Percentiles rank a stretch among this genome's conserved stretches.
These are phyloP conservation scores for Tanozyma kutaoensis DNA, from an alignment of 805 yeast species.

Conservation along the genomic window DNA sequence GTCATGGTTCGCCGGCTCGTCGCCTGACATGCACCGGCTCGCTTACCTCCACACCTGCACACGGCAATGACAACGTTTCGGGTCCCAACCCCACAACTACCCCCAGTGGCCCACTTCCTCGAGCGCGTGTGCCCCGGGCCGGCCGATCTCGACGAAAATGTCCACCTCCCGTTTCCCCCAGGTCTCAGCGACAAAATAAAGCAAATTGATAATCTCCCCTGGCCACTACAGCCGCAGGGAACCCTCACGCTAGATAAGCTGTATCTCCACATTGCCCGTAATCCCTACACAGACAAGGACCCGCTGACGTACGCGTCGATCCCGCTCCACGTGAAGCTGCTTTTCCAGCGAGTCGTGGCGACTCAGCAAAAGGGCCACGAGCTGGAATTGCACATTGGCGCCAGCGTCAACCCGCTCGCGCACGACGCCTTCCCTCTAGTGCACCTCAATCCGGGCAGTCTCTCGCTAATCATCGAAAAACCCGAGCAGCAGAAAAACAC, in stretches of 20 bases:
- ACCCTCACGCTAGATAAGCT: constrained; percentile 8
- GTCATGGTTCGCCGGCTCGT: no score
- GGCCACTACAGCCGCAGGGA: constrained; percentile 14
- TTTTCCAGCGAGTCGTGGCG: constrained; percentile 22
- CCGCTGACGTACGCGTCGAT: constrained; percentile 40
- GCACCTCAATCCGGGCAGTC: constrained; percentile 43
- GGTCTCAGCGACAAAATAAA: constrained; percentile 2
- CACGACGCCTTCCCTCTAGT: constrained; percentile 41
- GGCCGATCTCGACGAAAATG: constrained; percentile 17
- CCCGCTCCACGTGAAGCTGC: constrained; percentile 33
- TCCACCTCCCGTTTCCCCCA: constrained; percentile 13
- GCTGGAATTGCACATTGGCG: constrained; percentile 33
- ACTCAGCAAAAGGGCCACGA: constrained; percentile 26
- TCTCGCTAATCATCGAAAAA: constrained; percentile 9
- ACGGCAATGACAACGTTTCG: constrained; percentile 15
- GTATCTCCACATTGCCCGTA: constrained; percentile 23
- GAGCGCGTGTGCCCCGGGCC: constrained; percentile 25
- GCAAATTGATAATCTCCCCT: constrained; percentile 5
- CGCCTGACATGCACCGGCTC: no score
- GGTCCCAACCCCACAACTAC: constrained; percentile 9
- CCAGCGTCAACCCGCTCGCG: constrained; percentile 36
- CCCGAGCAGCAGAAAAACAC: constrained; percentile 2
- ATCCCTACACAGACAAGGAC: constrained; percentile 16
- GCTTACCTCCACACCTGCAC: no score
- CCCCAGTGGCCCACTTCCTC: constrained; percentile 16